Base-by-base conservation (phyloP, 805 yeast genomes). In the Spathaspora girioi region DNA sequence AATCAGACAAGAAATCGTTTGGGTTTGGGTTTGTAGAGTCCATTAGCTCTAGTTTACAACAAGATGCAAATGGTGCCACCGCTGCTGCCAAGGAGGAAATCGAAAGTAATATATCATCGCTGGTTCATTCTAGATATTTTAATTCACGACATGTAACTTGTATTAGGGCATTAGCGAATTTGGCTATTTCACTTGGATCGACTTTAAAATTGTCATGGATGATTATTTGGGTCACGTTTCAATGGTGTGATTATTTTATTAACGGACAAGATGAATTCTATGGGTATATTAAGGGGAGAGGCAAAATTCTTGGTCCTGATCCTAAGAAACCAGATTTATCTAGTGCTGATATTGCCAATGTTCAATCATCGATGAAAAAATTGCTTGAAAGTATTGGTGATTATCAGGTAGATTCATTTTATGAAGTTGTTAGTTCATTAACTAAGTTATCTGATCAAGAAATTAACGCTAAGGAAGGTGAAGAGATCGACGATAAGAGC, bases 121-220 rank as follows among this genome's bases (percentile, higher is more conserved):
- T 23, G n/a, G 29, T 55, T 18, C 46, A 35, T 11, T 49, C 62
- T 20, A 54, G 62, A 53, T 62, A 64, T 31, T 71, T 88, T 43
- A 81, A 84, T 53, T 75, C 88, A 0, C 77, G 96, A 49, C 90
- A 89, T 54, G 77, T 89, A 1, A 76, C 85, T 9, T 83, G 96
- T 57, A 80, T 90, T 40, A 75, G 97, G 47, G 97, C 96, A 0
- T 66, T 93, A 38, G 71, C 85, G 3, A 87, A 89, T 53, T 71
- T 93, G 46, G 91, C 93, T 0, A 78, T 84, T 2, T 87, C 97
- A 0, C 67, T 93, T n/a, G 97, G 97, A 0, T 80, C 92, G 0
- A 79, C 83, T 1, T 73, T 93, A 14, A 79, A 78, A 5, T 63
- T 69, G 2, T 81, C 87, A 31, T 93, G 98, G 98, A 66, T 69